Base-by-base conservation (phyloP, 257 asterid species). In the Pogostemon cablin region DNA sequence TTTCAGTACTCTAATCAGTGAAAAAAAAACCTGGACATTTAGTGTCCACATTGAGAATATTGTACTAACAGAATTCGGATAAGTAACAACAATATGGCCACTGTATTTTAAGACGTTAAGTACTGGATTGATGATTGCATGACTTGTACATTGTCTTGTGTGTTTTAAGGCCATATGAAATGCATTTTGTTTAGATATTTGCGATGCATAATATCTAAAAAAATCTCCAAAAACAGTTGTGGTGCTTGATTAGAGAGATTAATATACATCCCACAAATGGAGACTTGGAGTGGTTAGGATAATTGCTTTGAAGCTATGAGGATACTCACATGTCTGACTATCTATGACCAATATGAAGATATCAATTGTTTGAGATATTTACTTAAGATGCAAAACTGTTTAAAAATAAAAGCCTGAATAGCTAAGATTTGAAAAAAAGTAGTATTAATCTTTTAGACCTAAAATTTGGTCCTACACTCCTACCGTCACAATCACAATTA, bases 281-380 rank as follows among this genome's bases (percentile, higher is more conserved):
- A 48, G 10, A 49, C 38, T 39, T n/a, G 11, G 34, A 74, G 63
- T 25, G 3, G n/a, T 9, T 37, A 25, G 5, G 42, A 7, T 3
- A 15, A 72, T 40, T 43, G 59, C 42, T 44, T 54, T 64, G 43
- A 61, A 71, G 63, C 15, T 58, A 9, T 59, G 58, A 46, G 48
- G n/a, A 38, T 44, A 8, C 61, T 41, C 34, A 53, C 12, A 35
- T 35, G 53, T 35, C 11, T n/a, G 52, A 57, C 12, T 9, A 20
- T 63, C 5, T 7, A n/a, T 43, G 12, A 42, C 32, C 65, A 43
- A 44, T 40, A 54, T 43, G 42, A 32, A 62, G 53, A 57, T 68
- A 32, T 39, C 46, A 6, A 35, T 25, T 40, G 47, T 25, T 53
- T 39, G 17, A 72, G 25, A 72, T 63, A 68, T 5, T 42, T 52